A percentile compares a stretch with the other conserved stretches of the same genome.
Evolutionary conservation across 2,329 filamentous ascomycete genomes (phyloP).

Genomic region (Kalmusia sp.): DNA sequence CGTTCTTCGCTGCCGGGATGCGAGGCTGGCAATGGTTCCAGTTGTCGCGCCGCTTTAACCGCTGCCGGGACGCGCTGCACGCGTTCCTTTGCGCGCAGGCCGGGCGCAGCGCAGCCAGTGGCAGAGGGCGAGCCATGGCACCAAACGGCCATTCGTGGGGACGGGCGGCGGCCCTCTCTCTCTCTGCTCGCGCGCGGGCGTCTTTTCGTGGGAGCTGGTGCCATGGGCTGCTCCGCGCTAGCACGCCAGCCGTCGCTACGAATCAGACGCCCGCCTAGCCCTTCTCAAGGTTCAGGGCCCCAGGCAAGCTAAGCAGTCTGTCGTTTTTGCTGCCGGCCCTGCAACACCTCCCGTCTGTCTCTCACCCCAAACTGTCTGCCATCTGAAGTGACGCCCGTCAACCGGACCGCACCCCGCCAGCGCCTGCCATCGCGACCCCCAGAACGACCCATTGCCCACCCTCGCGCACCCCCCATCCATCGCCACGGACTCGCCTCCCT

Average conservation of each 20-base stretch:
- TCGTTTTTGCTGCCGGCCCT: constrained; percentile 35
- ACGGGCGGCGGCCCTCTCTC: too few species aligned
- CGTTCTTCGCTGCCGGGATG: too few species aligned
- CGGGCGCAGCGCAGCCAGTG: not conserved
- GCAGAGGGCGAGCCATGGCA: not conserved
- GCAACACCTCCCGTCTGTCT: constrained; percentile 19
- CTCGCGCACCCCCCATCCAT: constrained; percentile 1
- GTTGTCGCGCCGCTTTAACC: constrained; percentile 29
- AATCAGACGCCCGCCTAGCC: constrained; percentile 27
- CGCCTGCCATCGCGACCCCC: not conserved
- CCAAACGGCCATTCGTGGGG: constrained; percentile 10
- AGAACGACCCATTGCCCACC: not conserved
- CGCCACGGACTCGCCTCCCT: constrained; percentile 19
- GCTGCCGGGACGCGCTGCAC: constrained; percentile 10
- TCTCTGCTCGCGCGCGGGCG: constrained; percentile 15
- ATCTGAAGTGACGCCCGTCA: not conserved
- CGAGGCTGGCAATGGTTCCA: too few species aligned
- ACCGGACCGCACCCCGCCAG: not conserved
- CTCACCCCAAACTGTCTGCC: constrained; percentile 5
- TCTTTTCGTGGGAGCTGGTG: constrained; percentile 20
- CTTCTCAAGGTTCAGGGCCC: constrained; percentile 15
- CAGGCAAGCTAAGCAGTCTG: constrained; percentile 22
- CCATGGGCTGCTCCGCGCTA: constrained; percentile 31
- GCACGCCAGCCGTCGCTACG: constrained; percentile 19
- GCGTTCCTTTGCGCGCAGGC: not conserved